These are phyloP conservation scores for Phytophthora pinifolia DNA, from an alignment of 352 stramenopile species.

Conservation along the genomic window DNA sequence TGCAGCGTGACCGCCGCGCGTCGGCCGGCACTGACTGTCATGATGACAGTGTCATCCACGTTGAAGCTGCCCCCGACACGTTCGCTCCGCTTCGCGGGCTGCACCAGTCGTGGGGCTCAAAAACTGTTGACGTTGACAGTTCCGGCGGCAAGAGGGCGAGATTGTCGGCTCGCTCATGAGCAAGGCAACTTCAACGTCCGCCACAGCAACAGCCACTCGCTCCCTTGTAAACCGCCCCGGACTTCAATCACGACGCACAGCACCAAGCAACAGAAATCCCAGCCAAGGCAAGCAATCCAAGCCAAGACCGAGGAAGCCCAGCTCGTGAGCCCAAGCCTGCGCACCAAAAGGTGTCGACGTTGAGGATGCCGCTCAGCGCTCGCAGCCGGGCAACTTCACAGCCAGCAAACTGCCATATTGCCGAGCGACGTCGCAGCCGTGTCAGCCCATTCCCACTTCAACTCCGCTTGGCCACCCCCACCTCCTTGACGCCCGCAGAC, in stretches of 20 bases:
- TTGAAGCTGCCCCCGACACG: slow-evolving; percentile 21
- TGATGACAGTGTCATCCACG: no score
- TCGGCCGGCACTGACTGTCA: slow-evolving; percentile 7
- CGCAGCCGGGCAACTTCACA: no score
- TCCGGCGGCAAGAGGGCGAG: slow-evolving; percentile 15
- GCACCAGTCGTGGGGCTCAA: slow-evolving; percentile 18
- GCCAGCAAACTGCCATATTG: no score
- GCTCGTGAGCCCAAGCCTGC: slow-evolving; percentile 15
- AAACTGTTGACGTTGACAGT: slow-evolving; percentile 40
- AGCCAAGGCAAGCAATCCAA: neutral
- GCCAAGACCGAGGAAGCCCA: neutral
- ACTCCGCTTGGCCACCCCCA: no score
- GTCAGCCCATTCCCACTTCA: no score
- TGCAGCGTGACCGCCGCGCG: slow-evolving; percentile 11
- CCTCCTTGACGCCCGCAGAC: no score
- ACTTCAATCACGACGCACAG: slow-evolving; percentile 15
- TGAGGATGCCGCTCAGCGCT: neutral
- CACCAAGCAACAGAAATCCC: neutral
- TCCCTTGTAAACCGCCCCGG: slow-evolving; percentile 18
- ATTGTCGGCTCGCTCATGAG: no score
- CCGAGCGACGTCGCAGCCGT: no score
- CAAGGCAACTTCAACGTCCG: slow-evolving; percentile 23
- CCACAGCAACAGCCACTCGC: neutral
- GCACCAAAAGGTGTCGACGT: slow-evolving; percentile 25
- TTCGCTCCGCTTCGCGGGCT: slow-evolving; percentile 19